These are phyloP conservation scores for Cucumis cinereus DNA, from an alignment of 306 rosid genomes.

Conservation along the genomic window DNA sequence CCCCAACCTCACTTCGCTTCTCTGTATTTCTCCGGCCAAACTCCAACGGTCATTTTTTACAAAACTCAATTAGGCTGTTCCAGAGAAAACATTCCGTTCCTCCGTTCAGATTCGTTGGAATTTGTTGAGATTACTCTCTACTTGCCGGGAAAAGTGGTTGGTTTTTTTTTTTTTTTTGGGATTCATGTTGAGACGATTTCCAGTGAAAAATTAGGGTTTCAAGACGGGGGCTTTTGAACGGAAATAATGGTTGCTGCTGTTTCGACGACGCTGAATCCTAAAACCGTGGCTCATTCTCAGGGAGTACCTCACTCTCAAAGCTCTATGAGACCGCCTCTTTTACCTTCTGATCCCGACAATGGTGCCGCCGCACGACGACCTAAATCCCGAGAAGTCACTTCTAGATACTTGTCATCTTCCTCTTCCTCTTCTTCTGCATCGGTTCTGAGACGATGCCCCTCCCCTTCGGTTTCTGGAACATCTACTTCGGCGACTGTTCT, in stretches of 20 bases:
- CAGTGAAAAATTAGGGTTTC: constrained; percentile 17
- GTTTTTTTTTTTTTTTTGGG: constrained; percentile 1
- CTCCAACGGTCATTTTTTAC: constrained; percentile 7
- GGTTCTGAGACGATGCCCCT: constrained; percentile 34
- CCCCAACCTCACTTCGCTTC: not conserved
- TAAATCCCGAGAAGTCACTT: constrained; percentile 58
- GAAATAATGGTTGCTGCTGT: constrained; percentile 61
- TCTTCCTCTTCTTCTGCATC: constrained; percentile 21
- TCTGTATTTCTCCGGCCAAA: constrained; percentile 13
- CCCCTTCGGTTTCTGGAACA: constrained; percentile 49
- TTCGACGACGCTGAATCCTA: constrained; percentile 45
- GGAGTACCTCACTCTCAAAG: constrained; percentile 32
- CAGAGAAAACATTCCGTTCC: too few species aligned
- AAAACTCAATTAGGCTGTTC: not conserved
- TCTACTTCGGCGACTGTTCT: constrained; percentile 16
- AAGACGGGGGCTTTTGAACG: constrained; percentile 18
- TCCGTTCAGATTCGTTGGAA: not conserved
- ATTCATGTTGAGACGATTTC: not conserved
- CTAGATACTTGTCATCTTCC: constrained; percentile 66
- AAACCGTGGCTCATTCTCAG: constrained; percentile 23
- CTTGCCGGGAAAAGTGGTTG: constrained; percentile 9
- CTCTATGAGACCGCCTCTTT: constrained; percentile 48
- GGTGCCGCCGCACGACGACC: constrained; percentile 41
- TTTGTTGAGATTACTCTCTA: not conserved
- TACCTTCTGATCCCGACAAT: constrained; percentile 80